These are phyloP conservation scores for Potentilla sterilis DNA, from an alignment of 306 rosid species.

Conservation along the genomic window DNA sequence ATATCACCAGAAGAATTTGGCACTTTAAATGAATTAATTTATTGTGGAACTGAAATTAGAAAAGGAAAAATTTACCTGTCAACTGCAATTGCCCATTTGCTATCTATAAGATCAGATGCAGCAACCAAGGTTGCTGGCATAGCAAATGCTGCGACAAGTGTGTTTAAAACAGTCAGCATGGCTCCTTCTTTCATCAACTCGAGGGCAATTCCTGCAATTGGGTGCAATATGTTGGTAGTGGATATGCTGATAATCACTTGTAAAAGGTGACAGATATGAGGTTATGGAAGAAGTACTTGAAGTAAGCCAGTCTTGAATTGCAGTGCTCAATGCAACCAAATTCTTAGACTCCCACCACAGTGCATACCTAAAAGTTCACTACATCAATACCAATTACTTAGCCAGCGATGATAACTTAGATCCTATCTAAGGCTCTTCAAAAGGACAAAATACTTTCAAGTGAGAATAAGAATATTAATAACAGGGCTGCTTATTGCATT, in stretches of 20 bases:
- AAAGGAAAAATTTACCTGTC: conserved; percentile 46
- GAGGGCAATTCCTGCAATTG: conserved; percentile 33
- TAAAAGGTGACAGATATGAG: conserved; percentile 10
- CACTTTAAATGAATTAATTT: background rate
- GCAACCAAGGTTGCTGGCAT: conserved; percentile 63
- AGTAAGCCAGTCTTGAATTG: conserved; percentile 53
- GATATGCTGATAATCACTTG: conserved; percentile 21
- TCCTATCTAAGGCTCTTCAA: background rate
- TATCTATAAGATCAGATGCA: conserved; percentile 62
- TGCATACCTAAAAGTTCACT: conserved; percentile 39
- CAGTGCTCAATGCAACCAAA: conserved; percentile 51
- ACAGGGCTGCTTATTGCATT: background rate
- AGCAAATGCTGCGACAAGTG: conserved; percentile 58
- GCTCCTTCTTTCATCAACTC: conserved; percentile 63
- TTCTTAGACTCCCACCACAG: conserved; percentile 47
- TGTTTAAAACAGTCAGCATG: conserved; percentile 57
- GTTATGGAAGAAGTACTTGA: conserved; percentile 32
- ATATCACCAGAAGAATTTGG: background rate
- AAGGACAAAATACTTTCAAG: background rate
- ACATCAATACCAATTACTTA: conserved; percentile 16
- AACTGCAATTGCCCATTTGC: conserved; percentile 62
- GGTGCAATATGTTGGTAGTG: conserved; percentile 20
- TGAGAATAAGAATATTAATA: background rate
- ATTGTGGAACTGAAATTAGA: background rate
- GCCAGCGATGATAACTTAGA: background rate